A percentile compares a stretch with the other conserved stretches of the same genome.
These are phyloP conservation scores for Allantophomopsis cytisporea DNA, from an alignment of 2,329 filamentous ascomycete genomes.

Conservation along the genomic window DNA sequence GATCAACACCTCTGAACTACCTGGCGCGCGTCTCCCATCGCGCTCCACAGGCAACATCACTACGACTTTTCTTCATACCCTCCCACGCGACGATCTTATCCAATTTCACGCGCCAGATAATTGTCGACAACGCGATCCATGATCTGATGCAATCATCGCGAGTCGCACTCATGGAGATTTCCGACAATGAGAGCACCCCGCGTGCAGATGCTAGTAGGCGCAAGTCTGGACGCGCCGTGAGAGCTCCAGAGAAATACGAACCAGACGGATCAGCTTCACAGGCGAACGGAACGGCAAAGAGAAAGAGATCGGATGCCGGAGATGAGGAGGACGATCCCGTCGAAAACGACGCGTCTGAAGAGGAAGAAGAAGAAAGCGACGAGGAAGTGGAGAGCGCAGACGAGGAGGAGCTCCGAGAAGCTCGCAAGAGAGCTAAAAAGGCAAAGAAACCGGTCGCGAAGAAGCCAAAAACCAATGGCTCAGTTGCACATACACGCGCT, in stretches of 20 bases:
- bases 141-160: constrained; percentile 23
- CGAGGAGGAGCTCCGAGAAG: constrained; percentile 28
- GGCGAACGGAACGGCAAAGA: constrained; percentile 32
- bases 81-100: too few relatives aligned
- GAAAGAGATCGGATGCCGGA: constrained; percentile 35
- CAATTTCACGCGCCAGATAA: neutral
- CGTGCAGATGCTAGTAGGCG: constrained; percentile 41
- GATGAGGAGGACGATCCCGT: constrained; percentile 31
- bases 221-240: constrained; percentile 55
- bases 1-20: too few relatives aligned
- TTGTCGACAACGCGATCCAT: neutral
- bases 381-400: constrained; percentile 25
- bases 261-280: constrained; percentile 28
- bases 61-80: too few relatives aligned
- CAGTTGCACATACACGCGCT: constrained; percentile 39
- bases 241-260: constrained; percentile 43
- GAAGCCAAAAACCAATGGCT: constrained; percentile 50
- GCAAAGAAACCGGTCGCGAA: constrained; percentile 45
- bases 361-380: constrained; percentile 25
- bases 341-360: constrained; percentile 29
- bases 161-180: constrained; percentile 33
- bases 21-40: too few relatives aligned
- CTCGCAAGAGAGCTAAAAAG: constrained; percentile 20
- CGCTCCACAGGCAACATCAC: neutral
- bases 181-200: constrained; percentile 38